phyloP scores from a whole-genome alignment of 176 grass and related monocot genomes.

The Microstegium vimineum region DNA sequence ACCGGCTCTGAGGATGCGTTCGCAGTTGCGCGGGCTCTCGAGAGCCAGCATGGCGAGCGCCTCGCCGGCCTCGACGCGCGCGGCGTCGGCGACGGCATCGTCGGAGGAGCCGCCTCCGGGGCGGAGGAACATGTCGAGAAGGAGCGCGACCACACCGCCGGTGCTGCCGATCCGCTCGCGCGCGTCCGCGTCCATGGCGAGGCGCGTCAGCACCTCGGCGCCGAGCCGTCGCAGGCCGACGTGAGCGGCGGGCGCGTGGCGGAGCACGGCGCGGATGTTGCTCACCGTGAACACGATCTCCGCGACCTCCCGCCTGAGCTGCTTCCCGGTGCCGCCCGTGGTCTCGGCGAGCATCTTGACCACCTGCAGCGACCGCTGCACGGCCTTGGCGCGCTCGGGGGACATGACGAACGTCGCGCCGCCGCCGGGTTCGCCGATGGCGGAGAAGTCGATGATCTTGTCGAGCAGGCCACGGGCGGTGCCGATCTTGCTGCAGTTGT shows the following conservation, averaged over 20 bases:
- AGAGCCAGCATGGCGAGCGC: constrained; percentile 72
- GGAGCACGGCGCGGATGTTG: constrained; percentile 76
- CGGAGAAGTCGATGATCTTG: constrained; percentile 68
- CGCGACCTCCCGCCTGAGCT: constrained; percentile 50
- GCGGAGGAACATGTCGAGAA: constrained; percentile 60
- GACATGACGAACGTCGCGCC: not conserved
- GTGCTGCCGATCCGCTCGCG: constrained; percentile 64
- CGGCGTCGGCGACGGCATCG: not conserved
- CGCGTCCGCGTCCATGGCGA: constrained; percentile 65
- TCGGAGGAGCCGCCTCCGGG: not conserved
- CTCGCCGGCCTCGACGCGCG: constrained; percentile 64
- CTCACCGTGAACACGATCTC: constrained; percentile 71
- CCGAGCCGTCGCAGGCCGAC: constrained; percentile 41
- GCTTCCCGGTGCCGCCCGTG: constrained; percentile 43
- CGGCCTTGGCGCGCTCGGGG: constrained; percentile 33
- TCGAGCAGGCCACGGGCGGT: constrained; percentile 61
- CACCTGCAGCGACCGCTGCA: constrained; percentile 66
- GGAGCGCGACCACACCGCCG: constrained; percentile 51
- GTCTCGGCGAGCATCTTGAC: constrained; percentile 71
- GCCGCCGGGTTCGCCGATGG: not conserved
- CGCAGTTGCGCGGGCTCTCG: constrained; percentile 63
- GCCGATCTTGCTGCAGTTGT: constrained; percentile 71
- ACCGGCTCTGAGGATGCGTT: constrained; percentile 36
- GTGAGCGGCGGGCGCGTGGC: not conserved
- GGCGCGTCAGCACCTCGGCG: constrained; percentile 56